These are phyloP conservation scores for Fulvia fulva DNA, from an alignment of 2,329 filamentous ascomycete genomes.

Conservation along the genomic window DNA sequence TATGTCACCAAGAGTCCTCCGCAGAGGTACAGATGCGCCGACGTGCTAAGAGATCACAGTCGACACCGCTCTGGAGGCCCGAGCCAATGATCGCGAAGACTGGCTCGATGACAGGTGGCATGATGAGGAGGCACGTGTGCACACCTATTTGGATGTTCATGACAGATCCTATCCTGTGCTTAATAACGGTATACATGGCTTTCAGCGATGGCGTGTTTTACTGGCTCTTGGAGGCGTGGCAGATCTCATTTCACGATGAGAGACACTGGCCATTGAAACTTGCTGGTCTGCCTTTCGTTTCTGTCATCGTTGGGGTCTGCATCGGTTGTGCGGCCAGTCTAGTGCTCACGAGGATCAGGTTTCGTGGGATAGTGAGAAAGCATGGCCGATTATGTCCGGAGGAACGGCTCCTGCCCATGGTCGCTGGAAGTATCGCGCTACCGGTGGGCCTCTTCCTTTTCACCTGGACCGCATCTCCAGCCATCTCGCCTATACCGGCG, in stretches of 20 bases:
- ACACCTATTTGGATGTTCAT: constrained; percentile 41
- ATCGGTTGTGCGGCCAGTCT: constrained; percentile 14
- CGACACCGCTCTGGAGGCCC: constrained; percentile 42
- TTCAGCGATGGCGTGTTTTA: constrained; percentile 32
- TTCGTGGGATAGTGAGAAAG: not conserved
- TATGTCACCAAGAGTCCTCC: constrained; percentile 51
- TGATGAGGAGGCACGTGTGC: constrained; percentile 44
- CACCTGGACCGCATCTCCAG: constrained; percentile 38
- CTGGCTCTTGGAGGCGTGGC: constrained; percentile 39
- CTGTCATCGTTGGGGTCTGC: constrained; percentile 16
- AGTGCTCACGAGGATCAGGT: constrained; percentile 5
- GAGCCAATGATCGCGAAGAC: constrained; percentile 41
- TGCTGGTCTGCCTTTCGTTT: constrained; percentile 19
- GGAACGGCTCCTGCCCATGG: constrained; percentile 32
- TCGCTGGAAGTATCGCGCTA: constrained; percentile 23
- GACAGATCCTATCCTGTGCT: constrained; percentile 46
- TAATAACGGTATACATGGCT: constrained; percentile 43
- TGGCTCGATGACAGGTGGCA: constrained; percentile 32
- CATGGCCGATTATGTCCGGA: constrained; percentile 30
- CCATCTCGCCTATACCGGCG: constrained; percentile 38
- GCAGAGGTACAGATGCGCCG: constrained; percentile 45
- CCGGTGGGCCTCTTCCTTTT: constrained; percentile 45
- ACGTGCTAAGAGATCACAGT: constrained; percentile 46
- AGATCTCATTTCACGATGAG: constrained; percentile 21
- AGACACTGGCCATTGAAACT: constrained; percentile 15